A percentile compares a stretch with the other conserved stretches of the same genome.
Conservation (phyloP, 2,329 filamentous ascomycete species). For the Aureobasidium mangrovei region DNA sequence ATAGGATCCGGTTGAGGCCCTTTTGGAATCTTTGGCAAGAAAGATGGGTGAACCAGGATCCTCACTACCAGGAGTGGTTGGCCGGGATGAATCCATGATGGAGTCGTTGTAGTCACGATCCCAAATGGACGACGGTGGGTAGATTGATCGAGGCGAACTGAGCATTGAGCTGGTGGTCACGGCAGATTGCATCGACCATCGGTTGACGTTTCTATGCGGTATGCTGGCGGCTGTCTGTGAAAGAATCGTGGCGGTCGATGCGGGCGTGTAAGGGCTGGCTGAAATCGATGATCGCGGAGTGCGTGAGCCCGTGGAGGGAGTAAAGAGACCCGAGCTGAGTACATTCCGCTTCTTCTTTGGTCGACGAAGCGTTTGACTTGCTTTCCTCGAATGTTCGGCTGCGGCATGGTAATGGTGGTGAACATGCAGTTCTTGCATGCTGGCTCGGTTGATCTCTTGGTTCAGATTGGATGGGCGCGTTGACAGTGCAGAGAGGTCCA, state of each 20-base stretch:
- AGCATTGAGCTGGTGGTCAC: constrained; percentile 62
- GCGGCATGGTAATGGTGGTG: constrained; percentile 87
- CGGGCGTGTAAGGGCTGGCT: constrained; percentile 34
- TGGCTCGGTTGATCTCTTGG: constrained; percentile 55
- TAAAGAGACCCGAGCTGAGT: constrained; percentile 46
- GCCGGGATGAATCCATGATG: constrained; percentile 57
- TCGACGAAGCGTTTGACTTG: constrained; percentile 40
- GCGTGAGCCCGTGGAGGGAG: constrained; percentile 32
- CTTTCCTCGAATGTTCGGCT: constrained; percentile 25
- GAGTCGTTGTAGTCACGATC: constrained; percentile 57
- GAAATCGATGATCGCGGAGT: constrained; percentile 33
- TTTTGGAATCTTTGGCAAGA: constrained; percentile 50
- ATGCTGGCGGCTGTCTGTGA: constrained; percentile 54
- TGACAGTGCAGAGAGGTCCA: constrained; percentile 7
- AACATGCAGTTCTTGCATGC: constrained; percentile 75
- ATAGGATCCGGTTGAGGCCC: constrained; percentile 39
- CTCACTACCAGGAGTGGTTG: constrained; percentile 72
- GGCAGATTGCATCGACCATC: constrained; percentile 58
- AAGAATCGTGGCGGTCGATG: constrained; percentile 50
- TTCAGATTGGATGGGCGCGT: constrained; percentile 49
- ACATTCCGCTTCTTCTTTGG: constrained; percentile 64
- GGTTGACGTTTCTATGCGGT: constrained; percentile 41
- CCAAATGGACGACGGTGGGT: constrained; percentile 59
- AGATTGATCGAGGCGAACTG: constrained; percentile 64
- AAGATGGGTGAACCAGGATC: constrained; percentile 51